These are phyloP conservation scores for Colletotrichum gloeosporioides DNA, from an alignment of 2,329 filamentous ascomycete species.

Conservation along the genomic window DNA sequence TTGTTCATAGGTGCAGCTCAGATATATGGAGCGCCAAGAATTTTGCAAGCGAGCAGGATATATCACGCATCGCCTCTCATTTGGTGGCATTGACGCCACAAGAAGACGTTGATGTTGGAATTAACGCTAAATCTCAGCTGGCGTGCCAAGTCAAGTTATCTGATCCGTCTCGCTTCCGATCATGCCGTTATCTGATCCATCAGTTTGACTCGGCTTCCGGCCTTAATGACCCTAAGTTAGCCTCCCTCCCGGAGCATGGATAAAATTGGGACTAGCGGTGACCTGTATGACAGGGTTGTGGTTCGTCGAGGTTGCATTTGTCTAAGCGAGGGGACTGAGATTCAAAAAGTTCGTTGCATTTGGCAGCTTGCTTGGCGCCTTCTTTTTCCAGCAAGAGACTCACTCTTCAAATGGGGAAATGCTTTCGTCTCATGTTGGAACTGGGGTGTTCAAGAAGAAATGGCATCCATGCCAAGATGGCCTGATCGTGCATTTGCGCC, in stretches of 20 bases:
- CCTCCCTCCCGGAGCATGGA: background rate
- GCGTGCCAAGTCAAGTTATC: conserved; percentile 11
- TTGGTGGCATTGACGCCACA: background rate
- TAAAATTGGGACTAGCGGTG: background rate
- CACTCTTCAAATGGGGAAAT: background rate
- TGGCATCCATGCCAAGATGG: background rate
- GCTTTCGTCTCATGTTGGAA: background rate
- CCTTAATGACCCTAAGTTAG: background rate
- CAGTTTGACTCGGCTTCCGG: background rate
- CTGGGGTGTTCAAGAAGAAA: background rate
- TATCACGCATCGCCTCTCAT: background rate
- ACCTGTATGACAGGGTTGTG: background rate
- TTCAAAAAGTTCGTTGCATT: background rate
- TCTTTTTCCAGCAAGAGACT: background rate
- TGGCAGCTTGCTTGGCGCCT: conserved; percentile 3
- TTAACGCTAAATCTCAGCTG: background rate
- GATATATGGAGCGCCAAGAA: background rate
- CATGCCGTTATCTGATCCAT: conserved; percentile 16
- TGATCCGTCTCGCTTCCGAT: background rate
- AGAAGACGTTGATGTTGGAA: background rate
- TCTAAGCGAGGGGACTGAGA: background rate
- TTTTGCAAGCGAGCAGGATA: background rate
- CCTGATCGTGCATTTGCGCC: background rate
- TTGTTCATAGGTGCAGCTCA: background rate
- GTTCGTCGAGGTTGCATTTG: conserved; percentile 1